Conservation (phyloP, 176 grass and related monocot genomes). For the Lolium rigidum region DNA sequence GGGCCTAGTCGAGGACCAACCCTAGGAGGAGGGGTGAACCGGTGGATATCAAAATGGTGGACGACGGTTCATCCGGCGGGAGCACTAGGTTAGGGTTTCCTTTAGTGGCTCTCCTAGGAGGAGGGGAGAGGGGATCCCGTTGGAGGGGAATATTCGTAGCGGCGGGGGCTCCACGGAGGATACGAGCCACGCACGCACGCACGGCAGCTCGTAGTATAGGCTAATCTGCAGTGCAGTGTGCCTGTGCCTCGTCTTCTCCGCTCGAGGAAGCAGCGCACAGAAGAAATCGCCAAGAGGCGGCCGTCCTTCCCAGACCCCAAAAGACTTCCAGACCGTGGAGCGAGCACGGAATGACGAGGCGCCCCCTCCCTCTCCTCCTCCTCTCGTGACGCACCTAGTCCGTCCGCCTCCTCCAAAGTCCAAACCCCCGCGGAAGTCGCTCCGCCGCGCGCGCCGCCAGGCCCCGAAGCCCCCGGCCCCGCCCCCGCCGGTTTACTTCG, state of each 20-base stretch:
- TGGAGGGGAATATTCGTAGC: neutral
- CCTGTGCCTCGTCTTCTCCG: neutral
- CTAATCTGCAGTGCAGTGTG: neutral
- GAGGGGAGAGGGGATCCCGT: neutral
- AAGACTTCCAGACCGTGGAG: neutral
- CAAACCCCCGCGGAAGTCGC: neutral
- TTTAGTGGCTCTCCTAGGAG: too few relatives aligned
- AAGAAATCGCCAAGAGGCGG: constrained; percentile 17
- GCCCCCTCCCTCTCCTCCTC: neutral
- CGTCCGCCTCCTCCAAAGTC: neutral
- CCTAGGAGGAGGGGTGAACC: too few relatives aligned
- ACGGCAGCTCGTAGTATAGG: neutral
- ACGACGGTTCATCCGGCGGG: too few relatives aligned
- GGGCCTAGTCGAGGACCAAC: too few relatives aligned
- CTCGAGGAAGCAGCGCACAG: neutral
- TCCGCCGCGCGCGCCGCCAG: neutral
- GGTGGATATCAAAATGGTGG: too few relatives aligned
- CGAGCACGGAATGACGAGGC: neutral
- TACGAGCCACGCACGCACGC: too few relatives aligned
- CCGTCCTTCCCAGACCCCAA: constrained; percentile 11
- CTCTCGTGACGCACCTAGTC: neutral
- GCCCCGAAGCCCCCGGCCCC: neutral
- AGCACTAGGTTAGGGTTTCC: too few relatives aligned
- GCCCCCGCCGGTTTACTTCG: too few relatives aligned
- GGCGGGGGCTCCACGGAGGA: too few relatives aligned